These are phyloP conservation scores for Clathrospora elynae DNA, from an alignment of 2,329 filamentous ascomycete genomes.

Conservation along the genomic window DNA sequence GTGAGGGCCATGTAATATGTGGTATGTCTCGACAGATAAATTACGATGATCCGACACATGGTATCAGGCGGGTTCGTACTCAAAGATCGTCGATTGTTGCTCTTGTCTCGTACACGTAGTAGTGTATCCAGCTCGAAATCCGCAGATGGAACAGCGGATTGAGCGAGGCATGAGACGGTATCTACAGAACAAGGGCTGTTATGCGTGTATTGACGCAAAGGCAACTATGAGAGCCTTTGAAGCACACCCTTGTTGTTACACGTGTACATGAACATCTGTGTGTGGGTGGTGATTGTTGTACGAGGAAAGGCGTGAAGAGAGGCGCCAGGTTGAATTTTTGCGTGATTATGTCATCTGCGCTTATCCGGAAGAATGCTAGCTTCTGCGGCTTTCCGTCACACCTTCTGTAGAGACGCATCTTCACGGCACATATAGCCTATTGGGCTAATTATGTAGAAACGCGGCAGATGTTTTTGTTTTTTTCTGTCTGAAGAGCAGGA, in stretches of 20 bases:
- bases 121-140: slow-evolving; percentile 49
- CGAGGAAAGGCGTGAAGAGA: too few species aligned
- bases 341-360: neutral
- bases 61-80: slow-evolving; percentile 45
- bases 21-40: slow-evolving; percentile 49
- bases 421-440: too few species aligned
- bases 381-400: neutral
- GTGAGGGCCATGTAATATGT: too few species aligned
- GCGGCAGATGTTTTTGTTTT: neutral
- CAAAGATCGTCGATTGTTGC: slow-evolving; percentile 48
- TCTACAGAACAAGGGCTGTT: neutral
- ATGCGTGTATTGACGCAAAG: too few species aligned
- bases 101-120: slow-evolving; percentile 47
- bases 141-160: slow-evolving; percentile 39
- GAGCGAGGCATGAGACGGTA: slow-evolving; percentile 49
- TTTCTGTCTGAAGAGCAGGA: neutral
- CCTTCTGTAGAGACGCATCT: neutral
- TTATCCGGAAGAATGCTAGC: too few species aligned
- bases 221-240: too few species aligned
- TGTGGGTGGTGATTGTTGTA: too few species aligned
- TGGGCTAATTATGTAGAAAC: too few species aligned
- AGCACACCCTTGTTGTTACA: neutral
- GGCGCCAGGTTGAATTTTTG: neutral
- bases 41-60: slow-evolving; percentile 45
- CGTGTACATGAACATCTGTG: too few species aligned